A percentile compares a stretch with the other conserved stretches of the same genome.
Evolutionary conservation across 192 early-diverging fungal genomes (phyloP).

Genomic region (Backusella psychrophila): DNA sequence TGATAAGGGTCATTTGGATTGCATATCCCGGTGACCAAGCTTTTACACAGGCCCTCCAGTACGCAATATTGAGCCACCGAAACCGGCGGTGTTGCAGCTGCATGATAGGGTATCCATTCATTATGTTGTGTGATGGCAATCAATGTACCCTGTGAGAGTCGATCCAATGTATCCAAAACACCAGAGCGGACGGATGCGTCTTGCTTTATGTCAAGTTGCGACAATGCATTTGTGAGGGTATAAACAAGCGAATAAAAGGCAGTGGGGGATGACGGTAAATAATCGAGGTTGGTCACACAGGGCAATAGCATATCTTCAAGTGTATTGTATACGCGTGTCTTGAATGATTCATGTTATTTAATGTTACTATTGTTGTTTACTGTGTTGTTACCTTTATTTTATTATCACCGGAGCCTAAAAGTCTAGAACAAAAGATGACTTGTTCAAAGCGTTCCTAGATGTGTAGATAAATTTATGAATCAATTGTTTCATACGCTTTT

Average conservation of each 20-base stretch:
- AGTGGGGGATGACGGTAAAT: conserved; percentile 27
- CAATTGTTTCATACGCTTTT: background rate
- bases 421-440: conserved; percentile 32
- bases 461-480: background rate
- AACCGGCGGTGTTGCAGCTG: background rate
- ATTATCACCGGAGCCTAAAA: conserved; percentile 18
- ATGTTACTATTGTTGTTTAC: background rate
- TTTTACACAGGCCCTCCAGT: conserved; percentile 22
- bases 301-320: conserved; percentile 19
- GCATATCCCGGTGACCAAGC: background rate
- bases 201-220: background rate
- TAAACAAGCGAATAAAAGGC: conserved; percentile 37
- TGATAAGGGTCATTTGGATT: conserved; percentile 9
- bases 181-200: background rate
- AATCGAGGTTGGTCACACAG: conserved; percentile 5
- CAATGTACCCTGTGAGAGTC: conserved; percentile 10
- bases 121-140: background rate
- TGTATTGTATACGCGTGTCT: conserved; percentile 30
- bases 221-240: conserved; percentile 32
- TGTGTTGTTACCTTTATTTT: conserved; percentile 24
- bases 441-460: conserved; percentile 37
- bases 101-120: background rate
- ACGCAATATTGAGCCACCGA: conserved; percentile 11
- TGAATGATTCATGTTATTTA: background rate
- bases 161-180: conserved; percentile 18